Evolutionary conservation across 2,329 filamentous ascomycete genomes (phyloP), one percentile per base, ranked within the genome.

Genomic region (Cryphonectria nitschkei): DNA sequence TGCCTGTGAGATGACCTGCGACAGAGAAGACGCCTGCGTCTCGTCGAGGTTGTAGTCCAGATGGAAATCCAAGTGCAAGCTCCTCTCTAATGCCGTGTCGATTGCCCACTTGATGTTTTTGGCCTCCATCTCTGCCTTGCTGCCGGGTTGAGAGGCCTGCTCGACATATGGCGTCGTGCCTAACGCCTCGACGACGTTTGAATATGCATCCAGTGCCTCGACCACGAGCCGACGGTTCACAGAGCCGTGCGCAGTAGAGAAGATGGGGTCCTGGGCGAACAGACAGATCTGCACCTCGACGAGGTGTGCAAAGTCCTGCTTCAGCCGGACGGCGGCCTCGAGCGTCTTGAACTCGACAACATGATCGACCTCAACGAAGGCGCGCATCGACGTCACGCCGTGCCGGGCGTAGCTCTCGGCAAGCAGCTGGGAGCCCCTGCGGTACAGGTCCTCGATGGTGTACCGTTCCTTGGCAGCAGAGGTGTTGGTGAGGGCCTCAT

Each of bases 101-200:
- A 91, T 81, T 22, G 91, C 88, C 88, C 89, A 93, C 26, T 85
- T 81, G 26, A 92, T 86, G 75, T 93, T 93, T 32, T 8, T 13
- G 9, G 9, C 32, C 52, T 68, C 43, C 16, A 68, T 68, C 29
- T 54, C 22, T 6, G 39, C n/a, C 65, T 78, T 76, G 67, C 84
- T 81, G 71, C 85, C 83, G 8, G 83, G 83, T 13, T 80, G 78
- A 29, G 81, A 75, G 37, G 82, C 82, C 6, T 81, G 77, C 78
- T 94, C 92, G 1, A 93, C 90, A 75, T 93, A 93, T 0, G 91
- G 91, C 1, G 91, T 92, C 65, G 88, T 89, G 2, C 91, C 91
- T 29, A 93, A 75, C 0, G 85, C 90, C 58, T 88, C 88, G 1
- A 93, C 84, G 2, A 78, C 80, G 5, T 77, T 74, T 1, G 69